A percentile compares a stretch with the other conserved stretches of the same genome.
phyloP scores from a whole-genome alignment of 2,329 filamentous ascomycete species.

The Chaetomium globosum region DNA sequence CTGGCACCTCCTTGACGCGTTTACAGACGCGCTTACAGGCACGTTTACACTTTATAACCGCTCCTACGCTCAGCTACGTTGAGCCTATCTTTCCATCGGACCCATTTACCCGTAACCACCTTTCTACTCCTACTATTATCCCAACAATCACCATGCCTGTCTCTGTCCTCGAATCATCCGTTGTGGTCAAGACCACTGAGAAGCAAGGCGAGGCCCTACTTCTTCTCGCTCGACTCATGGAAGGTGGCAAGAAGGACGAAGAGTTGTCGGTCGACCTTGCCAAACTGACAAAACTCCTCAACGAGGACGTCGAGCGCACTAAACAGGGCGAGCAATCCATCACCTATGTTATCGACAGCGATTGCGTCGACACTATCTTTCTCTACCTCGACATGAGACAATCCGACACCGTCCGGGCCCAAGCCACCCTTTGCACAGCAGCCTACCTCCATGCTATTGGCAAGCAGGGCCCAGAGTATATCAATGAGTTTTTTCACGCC shows the following conservation, averaged over 20 bases:
- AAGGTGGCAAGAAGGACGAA: conserved; percentile 81
- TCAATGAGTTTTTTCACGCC: conserved; percentile 73
- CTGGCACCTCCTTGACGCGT: too few relatives aligned
- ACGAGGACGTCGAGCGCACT: conserved; percentile 53
- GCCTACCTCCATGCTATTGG: conserved; percentile 80
- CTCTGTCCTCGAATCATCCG: too few relatives aligned
- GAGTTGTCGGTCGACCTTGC: conserved; percentile 65
- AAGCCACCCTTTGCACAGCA: conserved; percentile 79
- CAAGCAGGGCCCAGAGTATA: conserved; percentile 68
- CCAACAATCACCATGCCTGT: conserved; percentile 16
- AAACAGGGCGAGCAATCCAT: conserved; percentile 54
- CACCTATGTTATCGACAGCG: conserved; percentile 67
- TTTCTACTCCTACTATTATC: conserved; percentile 23
- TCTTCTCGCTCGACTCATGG: conserved; percentile 85
- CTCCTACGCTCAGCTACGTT: not conserved
- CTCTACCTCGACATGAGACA: conserved; percentile 83
- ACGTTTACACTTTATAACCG: not conserved
- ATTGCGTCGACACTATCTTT: conserved; percentile 83
- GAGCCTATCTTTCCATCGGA: not conserved
- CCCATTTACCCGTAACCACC: not conserved
- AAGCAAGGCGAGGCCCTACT: conserved; percentile 68
- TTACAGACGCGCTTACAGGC: too few relatives aligned
- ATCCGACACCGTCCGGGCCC: conserved; percentile 70
- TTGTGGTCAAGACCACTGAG: conserved; percentile 8
- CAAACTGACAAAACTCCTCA: conserved; percentile 61